Evolutionary conservation across 257 asterid genomes (phyloP), one percentile per base, ranked within the genome.

Genomic region (Plantago ovata): DNA sequence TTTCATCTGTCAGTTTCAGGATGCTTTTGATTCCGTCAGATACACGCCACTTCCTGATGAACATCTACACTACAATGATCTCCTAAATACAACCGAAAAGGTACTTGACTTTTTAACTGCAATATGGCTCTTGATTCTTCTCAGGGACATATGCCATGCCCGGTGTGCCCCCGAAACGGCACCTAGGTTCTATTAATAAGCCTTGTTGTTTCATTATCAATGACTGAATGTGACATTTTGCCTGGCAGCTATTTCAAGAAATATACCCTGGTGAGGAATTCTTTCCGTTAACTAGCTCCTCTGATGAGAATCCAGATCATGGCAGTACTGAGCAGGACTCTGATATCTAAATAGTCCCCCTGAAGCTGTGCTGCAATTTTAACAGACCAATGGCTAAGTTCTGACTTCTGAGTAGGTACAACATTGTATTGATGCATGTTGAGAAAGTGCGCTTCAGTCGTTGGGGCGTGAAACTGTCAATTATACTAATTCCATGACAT

Each of bases 31-130:
- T 64, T 68, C 84, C 67, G 66, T 81, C 66, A 50, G 67, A 65
- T 67, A 69, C 69, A 73, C 84, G 36, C 63, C 81, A 3, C 77
- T 77, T 88, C 87, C 96, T 16, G 96, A 86, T 52, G 90, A 82
- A 63, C 79, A 80, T 73, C 84, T 83, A 46, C 79, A 77, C 69
- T 86, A 79, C 70, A 74, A 50, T 48, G 53, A 79, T 67, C 76
- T 84, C 75, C 67, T 90, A 61, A 83, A 69, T 54, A 79, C 79
- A 61, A 71, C 89, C 20, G 65, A 66, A 66, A 82, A 75, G 91
- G 96, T 89, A 76, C 38, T n/a, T n/a, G 10, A 20, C 0, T 28
- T 28, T 28, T 28, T 2, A 28, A 28, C 36, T 28, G 36, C 36
- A 28, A 28, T 28, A 28, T 28, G 36, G 36, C 36, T 28, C 36